Conservation (phyloP, 2,329 filamentous ascomycete species). For the Pseudocercospora eumusae region DNA sequence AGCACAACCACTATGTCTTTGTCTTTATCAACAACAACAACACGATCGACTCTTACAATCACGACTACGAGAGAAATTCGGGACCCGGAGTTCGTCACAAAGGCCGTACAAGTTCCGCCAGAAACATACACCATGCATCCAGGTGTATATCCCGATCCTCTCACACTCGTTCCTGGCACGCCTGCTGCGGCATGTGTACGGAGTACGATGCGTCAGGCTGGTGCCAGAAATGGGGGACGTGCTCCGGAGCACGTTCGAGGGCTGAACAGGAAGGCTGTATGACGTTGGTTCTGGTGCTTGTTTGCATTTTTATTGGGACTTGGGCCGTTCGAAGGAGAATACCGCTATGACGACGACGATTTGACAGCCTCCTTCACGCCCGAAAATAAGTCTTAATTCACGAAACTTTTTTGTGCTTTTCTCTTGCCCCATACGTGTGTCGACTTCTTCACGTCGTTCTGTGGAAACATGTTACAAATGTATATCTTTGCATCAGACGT, state of each 20-base stretch:
- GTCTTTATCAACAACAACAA: background rate
- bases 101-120: background rate
- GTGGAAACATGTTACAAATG: background rate
- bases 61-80: background rate
- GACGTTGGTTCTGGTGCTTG: background rate
- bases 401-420: background rate
- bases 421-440: background rate
- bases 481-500: background rate
- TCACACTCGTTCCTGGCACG: background rate
- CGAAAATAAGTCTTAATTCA: too few relatives aligned
- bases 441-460: background rate
- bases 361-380: too few relatives aligned
- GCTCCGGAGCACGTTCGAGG: background rate
- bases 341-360: background rate
- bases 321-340: background rate
- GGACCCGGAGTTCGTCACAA: background rate
- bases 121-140: background rate
- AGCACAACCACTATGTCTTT: background rate
- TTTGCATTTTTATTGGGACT: background rate
- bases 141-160: background rate
- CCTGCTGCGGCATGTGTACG: background rate
- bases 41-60: background rate
- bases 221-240: background rate
- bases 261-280: background rate
- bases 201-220: background rate